A percentile compares a stretch with the other conserved stretches of the same genome.
These are phyloP conservation scores for Tephrocybe sp. DNA, from an alignment of 768 basidiomycete species.

Conservation along the genomic window DNA sequence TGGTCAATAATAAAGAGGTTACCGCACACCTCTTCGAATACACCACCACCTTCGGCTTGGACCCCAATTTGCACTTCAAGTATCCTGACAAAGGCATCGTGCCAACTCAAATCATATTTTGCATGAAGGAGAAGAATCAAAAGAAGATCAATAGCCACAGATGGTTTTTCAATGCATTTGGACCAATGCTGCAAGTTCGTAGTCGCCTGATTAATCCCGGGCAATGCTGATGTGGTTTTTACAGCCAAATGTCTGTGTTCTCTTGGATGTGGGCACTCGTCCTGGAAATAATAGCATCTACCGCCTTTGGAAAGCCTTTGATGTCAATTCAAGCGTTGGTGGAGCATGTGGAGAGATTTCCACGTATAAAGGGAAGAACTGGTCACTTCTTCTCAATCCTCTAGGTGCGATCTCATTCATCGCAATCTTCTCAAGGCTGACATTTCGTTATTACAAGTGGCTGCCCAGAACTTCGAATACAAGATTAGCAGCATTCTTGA, in stretches of 20 bases:
- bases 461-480: conserved; percentile 96
- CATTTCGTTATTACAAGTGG: conserved; percentile 47
- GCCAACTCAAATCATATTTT: conserved; percentile 92
- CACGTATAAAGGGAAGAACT: conserved; percentile 86
- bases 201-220: neutral
- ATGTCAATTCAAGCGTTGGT: conserved; percentile 86
- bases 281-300: conserved; percentile 89
- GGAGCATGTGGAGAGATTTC: conserved; percentile 98
- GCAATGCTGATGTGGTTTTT: conserved; percentile 2
- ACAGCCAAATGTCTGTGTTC: conserved; percentile 87
- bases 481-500: conserved; percentile 89
- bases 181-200: conserved; percentile 71
- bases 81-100: conserved; percentile 92
- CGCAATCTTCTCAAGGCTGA: neutral
- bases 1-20: conserved; percentile 66
- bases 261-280: conserved; percentile 92
- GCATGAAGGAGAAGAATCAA: conserved; percentile 90
- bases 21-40: conserved; percentile 74
- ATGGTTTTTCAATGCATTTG: conserved; percentile 98
- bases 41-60: conserved; percentile 76
- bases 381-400: conserved; percentile 80
- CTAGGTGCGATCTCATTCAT: conserved; percentile 47
- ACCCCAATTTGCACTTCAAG: conserved; percentile 77
- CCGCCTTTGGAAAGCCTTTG: conserved; percentile 93
- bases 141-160: conserved; percentile 97